Evolutionary conservation across 2,329 filamentous ascomycete genomes (phyloP).

Genomic region (Fonsecaea nubica): DNA sequence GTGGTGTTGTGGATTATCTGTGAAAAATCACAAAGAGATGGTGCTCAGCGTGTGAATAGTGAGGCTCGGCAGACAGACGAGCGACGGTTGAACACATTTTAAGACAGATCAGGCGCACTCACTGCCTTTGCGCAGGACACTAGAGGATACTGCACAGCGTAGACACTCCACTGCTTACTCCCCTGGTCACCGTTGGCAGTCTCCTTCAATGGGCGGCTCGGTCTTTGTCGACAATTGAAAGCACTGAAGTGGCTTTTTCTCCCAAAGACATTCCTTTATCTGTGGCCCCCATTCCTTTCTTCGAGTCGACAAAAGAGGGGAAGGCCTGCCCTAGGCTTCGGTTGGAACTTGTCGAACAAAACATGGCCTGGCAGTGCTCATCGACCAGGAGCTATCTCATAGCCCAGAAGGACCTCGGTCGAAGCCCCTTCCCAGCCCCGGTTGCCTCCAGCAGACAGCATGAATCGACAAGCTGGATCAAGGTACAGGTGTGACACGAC

Average conservation of each 20-base stretch:
- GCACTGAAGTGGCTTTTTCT: neutral
- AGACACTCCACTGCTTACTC: neutral
- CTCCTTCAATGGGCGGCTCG: neutral
- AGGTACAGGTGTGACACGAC: slow-evolving; percentile 86
- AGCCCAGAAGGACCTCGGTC: slow-evolving; percentile 91
- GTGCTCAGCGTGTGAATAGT: neutral
- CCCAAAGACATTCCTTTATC: neutral
- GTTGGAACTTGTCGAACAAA: neutral
- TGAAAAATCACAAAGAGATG: neutral
- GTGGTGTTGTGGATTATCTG: neutral
- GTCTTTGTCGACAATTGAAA: neutral
- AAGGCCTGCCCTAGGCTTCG: neutral
- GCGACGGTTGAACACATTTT: neutral
- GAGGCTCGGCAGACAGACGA: neutral
- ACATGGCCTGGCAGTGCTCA: slow-evolving; percentile 1
- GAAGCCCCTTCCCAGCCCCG: slow-evolving; percentile 90
- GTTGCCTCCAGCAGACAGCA: slow-evolving; percentile 91
- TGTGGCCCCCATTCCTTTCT: neutral
- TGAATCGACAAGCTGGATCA: slow-evolving; percentile 85
- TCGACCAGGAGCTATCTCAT: slow-evolving; percentile 72
- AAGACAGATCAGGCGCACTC: neutral
- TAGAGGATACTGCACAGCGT: neutral
- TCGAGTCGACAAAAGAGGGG: neutral
- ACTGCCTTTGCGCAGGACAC: neutral
- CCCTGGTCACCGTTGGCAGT: neutral